These are phyloP conservation scores for Talaromyces sp. DNA, from an alignment of 2,329 filamentous ascomycete species.

Conservation along the genomic window DNA sequence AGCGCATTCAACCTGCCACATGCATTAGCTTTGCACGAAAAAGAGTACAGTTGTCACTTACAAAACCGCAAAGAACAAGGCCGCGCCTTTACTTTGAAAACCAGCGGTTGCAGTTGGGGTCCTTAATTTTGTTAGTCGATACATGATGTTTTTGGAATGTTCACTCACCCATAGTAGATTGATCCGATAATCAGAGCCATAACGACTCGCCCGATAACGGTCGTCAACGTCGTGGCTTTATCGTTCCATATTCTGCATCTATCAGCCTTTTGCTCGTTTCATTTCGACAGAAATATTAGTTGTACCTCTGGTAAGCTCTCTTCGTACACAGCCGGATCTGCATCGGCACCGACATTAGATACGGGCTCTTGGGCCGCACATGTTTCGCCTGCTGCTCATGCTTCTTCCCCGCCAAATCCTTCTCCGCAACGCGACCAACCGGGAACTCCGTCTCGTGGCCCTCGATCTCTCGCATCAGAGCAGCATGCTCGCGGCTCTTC, in stretches of 20 bases:
- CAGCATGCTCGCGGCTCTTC: slow-evolving; percentile 31
- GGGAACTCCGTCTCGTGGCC: slow-evolving; percentile 33
- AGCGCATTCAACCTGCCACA: slow-evolving; percentile 51
- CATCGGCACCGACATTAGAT: slow-evolving; percentile 71
- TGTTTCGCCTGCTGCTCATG: slow-evolving; percentile 34
- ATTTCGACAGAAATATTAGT: background rate
- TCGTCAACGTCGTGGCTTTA: slow-evolving; percentile 66
- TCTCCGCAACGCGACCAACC: slow-evolving; percentile 29
- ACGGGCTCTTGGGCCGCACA: slow-evolving; percentile 52
- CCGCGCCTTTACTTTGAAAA: slow-evolving; percentile 73
- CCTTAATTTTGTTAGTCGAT: background rate
- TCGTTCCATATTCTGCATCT: slow-evolving; percentile 54
- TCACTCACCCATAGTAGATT: slow-evolving; percentile 53
- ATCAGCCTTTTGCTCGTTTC: background rate
- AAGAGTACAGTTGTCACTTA: slow-evolving; percentile 43
- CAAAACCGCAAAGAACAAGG: slow-evolving; percentile 81
- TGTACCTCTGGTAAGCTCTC: slow-evolving; percentile 17
- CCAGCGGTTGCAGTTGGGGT: slow-evolving; percentile 54
- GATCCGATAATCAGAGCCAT: slow-evolving; percentile 75
- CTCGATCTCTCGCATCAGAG: slow-evolving; percentile 35
- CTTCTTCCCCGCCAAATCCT: slow-evolving; percentile 27
- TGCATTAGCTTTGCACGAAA: background rate
- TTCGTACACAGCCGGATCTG: slow-evolving; percentile 61
- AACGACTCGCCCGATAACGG: slow-evolving; percentile 59
- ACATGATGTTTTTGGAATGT: background rate